Percentiles rank a stretch among this genome's conserved stretches.
Conservation (phyloP, 371 early-diverging fungal genomes). For the Sporodiniella umbellata region DNA sequence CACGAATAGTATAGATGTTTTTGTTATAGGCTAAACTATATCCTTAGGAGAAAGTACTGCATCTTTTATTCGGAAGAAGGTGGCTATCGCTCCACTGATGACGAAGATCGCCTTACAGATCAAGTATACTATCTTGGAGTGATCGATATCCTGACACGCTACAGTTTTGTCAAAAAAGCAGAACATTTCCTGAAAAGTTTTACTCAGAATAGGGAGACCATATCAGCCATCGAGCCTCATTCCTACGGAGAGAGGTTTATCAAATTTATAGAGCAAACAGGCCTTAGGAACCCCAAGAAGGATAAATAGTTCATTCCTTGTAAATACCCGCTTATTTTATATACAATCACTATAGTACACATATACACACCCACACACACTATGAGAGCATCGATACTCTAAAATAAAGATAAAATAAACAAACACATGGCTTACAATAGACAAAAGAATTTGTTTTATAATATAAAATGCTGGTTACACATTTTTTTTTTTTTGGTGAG, state of each 20-base stretch:
- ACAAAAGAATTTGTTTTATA: no score
- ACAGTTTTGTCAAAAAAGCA: slow-evolving; percentile 76
- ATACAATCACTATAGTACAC: no score
- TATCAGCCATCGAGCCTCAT: slow-evolving; percentile 86
- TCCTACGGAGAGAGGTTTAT: slow-evolving; percentile 85
- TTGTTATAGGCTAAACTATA: background rate
- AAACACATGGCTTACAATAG: no score
- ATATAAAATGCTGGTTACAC: no score
- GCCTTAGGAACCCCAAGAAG: slow-evolving; percentile 2
- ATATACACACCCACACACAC: no score
- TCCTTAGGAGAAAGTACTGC: slow-evolving; percentile 59
- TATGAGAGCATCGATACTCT: no score
- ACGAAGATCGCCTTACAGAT: slow-evolving; percentile 54
- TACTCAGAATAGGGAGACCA: slow-evolving; percentile 69
- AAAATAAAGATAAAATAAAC: no score
- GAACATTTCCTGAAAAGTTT: slow-evolving; percentile 87
- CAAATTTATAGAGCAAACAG: slow-evolving; percentile 63
- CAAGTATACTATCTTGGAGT: slow-evolving; percentile 90
- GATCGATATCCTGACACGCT: slow-evolving; percentile 95
- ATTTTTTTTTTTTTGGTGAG: no score
- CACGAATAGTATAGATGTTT: background rate
- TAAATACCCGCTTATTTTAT: background rate
- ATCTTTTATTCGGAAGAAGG: slow-evolving; percentile 90
- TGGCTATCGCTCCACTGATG: slow-evolving; percentile 81
- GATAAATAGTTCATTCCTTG: background rate